Base-by-base conservation (phyloP, 148 eudicot genomes). In the Salicornia ramosissima region DNA sequence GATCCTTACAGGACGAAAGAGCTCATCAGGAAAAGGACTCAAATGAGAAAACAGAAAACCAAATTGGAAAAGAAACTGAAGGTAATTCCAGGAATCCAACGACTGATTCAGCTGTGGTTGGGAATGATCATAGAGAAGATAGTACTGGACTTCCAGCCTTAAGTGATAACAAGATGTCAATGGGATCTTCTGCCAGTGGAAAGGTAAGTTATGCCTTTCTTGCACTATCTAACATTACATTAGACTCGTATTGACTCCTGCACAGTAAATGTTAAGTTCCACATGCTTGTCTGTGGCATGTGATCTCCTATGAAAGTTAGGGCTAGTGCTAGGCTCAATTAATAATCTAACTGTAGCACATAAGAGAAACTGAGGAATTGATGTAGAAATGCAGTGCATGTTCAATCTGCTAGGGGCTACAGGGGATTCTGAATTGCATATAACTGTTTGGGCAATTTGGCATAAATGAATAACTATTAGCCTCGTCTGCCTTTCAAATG, bases 1-100 rank as follows among this genome's bases (percentile, higher is more conserved):
- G 12, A 64, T 69, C 25, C 55, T 46, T 73, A 40, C 63, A 90
- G 97, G 86, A 72, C 64, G 73, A 71, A 69, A 79, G 64, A 57
- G 68, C 76, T 54, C 73, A 71, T 42, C 74, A 57, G 43, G 78
- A 72, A 59, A 88, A 65, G 72, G 74, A 69, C 64, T 66, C 64
- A 39, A 46, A 72, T 46, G 74, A 70, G 25, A 77, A 76, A 68
- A 66, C 30, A 64, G 73, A 43, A 66, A 78, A 76, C 51, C 69
- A 69, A 51, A 16, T 45, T 49, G 81, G 57, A n/a, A 63, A 52
- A 54, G 73, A 47, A 40, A 69, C 40, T 58, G 85, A 74, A 77
- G 79, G 51, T 21, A 71, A 59, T 63, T 73, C 65, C 26, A 58
- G 74, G 65, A 72, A 76, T 70, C 77, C 78, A 47, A 65, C 61